Conservation (phyloP, 305 asterid species). For the Solanum hybrid region DNA sequence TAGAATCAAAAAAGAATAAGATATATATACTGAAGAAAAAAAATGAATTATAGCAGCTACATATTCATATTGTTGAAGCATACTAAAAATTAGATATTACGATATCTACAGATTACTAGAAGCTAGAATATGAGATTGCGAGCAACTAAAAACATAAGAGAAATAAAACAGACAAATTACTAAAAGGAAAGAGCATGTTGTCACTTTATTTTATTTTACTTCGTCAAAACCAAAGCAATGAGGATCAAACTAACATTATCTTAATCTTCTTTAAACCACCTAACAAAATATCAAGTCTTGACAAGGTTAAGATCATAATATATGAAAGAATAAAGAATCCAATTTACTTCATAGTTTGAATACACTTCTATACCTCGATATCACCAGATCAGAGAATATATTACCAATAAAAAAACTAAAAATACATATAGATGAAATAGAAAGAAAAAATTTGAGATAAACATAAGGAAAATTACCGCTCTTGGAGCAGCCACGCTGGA, state of each 20-base stretch:
- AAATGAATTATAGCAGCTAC: neutral
- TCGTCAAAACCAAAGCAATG: neutral
- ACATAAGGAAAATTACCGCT: too few species aligned
- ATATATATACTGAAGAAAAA: too few species aligned
- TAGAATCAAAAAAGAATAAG: neutral
- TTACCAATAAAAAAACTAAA: neutral
- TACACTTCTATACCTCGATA: neutral
- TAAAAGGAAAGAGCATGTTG: neutral
- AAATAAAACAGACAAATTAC: too few species aligned
- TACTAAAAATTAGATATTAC: too few species aligned
- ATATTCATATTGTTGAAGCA: neutral
- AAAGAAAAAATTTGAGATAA: too few species aligned
- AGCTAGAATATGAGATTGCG: neutral
- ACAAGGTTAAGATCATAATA: neutral
- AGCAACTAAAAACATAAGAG: neutral
- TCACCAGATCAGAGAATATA: neutral
- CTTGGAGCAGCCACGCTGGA: too few species aligned
- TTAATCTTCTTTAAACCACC: neutral
- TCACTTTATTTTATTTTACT: neutral
- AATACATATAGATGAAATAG: too few species aligned
- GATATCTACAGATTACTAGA: neutral
- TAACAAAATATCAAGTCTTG: neutral
- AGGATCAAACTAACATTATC: neutral
- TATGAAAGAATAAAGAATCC: neutral
- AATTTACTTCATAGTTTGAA: neutral